Evolutionary conservation across 2,329 filamentous ascomycete genomes (phyloP).

Genomic region (Fonsecaea monophora): DNA sequence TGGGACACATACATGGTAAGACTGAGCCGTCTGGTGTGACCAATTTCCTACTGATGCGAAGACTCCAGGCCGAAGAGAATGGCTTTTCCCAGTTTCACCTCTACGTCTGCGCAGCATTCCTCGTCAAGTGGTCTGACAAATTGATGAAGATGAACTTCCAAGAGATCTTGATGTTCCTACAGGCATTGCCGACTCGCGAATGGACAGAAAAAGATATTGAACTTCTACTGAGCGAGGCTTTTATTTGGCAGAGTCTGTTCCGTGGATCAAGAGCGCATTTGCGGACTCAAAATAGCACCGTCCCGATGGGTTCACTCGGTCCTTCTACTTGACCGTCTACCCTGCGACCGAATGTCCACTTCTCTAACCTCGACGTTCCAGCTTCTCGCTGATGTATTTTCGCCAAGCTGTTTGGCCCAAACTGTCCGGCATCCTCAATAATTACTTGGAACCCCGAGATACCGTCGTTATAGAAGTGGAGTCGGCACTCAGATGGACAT

Average conservation of each 20-base stretch:
- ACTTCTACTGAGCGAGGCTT: constrained; percentile 91
- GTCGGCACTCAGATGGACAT: background rate
- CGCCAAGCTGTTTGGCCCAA: background rate
- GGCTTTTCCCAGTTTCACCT: constrained; percentile 98
- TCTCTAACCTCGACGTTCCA: background rate
- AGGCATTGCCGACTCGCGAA: constrained; percentile 86
- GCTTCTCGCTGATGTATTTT: background rate
- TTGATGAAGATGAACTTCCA: constrained; percentile 89
- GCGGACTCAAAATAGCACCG: constrained; percentile 47
- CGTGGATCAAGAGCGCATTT: constrained; percentile 93
- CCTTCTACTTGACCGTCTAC: constrained; percentile 33
- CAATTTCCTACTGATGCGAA: constrained; percentile 3
- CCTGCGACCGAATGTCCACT: background rate
- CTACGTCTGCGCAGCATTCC: constrained; percentile 95
- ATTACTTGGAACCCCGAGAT: background rate
- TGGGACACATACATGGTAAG: constrained; percentile 98
- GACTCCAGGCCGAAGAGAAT: constrained; percentile 87
- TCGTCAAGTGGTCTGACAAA: constrained; percentile 98
- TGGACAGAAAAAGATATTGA: constrained; percentile 99
- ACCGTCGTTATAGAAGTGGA: background rate
- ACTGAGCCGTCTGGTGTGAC: constrained; percentile 44
- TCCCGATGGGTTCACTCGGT: constrained; percentile 37
- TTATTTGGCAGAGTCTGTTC: constrained; percentile 98
- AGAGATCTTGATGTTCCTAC: constrained; percentile 99
- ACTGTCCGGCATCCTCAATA: background rate